Evolutionary conservation across 441 rosid genomes (phyloP).

Genomic region (Oxalis stricta): DNA sequence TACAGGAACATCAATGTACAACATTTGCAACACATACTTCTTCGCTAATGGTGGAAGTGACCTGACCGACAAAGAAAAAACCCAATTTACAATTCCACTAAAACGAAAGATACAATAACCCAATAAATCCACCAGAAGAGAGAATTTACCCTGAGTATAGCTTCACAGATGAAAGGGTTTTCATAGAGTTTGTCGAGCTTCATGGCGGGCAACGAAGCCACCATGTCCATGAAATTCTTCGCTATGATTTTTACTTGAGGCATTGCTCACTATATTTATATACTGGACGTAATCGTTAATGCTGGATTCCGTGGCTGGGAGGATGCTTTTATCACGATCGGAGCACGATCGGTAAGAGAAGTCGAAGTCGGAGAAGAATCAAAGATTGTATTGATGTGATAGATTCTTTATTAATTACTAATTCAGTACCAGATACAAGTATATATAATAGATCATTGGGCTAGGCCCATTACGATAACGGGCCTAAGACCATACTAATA

Average conservation of each 20-base stretch:
- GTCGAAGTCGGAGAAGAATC: no score
- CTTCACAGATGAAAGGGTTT: constrained; percentile 84
- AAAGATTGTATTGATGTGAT: no score
- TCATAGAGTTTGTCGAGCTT: constrained; percentile 73
- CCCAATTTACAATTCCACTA: background rate
- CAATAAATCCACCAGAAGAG: background rate
- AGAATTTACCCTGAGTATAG: constrained; percentile 64
- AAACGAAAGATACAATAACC: background rate
- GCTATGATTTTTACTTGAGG: constrained; percentile 84
- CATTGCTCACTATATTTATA: constrained; percentile 27
- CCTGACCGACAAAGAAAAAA: constrained; percentile 35
- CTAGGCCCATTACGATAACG: no score
- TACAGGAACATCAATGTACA: constrained; percentile 47
- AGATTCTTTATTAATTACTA: no score
- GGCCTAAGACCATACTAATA: no score
- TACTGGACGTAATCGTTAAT: no score
- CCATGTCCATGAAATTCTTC: constrained; percentile 97
- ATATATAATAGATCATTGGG: no score
- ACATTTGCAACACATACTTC: constrained; percentile 69
- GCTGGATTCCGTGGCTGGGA: no score
- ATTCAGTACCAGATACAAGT: no score
- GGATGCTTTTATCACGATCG: no score
- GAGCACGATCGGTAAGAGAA: no score
- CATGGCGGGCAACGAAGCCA: constrained; percentile 71
- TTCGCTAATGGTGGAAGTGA: constrained; percentile 89